A percentile compares a stretch with the other conserved stretches of the same genome.
Conservation (phyloP, 257 asterid species). For the Lycium ferocissimum region DNA sequence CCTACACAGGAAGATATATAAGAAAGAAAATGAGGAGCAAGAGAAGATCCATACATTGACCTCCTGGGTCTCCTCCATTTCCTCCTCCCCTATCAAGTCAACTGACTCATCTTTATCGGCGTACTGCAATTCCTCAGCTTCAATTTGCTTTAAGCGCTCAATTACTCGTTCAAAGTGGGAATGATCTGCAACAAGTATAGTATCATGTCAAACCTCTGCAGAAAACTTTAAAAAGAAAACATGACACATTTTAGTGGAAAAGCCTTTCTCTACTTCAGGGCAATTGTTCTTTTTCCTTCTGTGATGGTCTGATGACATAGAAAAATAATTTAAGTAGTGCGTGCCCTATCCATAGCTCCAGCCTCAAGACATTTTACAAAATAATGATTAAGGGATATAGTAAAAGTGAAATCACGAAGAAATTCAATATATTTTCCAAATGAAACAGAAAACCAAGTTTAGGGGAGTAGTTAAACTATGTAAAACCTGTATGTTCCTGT, state of each 20-base stretch:
- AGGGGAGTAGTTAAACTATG: not conserved
- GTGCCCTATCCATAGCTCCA: not conserved
- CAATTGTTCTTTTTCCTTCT: not conserved
- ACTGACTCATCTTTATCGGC: constrained; percentile 45
- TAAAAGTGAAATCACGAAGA: not conserved
- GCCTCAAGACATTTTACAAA: not conserved
- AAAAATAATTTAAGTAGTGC: not conserved
- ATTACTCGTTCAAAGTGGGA: constrained; percentile 63
- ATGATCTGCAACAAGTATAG: constrained; percentile 56
- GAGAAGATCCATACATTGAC: constrained; percentile 44
- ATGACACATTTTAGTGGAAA: not conserved
- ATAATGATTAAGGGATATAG: not conserved
- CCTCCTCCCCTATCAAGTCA: constrained; percentile 54
- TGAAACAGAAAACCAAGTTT: not conserved
- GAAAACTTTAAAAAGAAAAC: not conserved
- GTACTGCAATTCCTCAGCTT: constrained; percentile 55
- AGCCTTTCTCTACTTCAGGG: not conserved
- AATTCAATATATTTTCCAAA: not conserved
- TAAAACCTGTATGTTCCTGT: constrained; percentile 3
- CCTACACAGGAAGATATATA: not conserved
- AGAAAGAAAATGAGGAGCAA: constrained; percentile 20
- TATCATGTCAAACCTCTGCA: constrained; percentile 27
- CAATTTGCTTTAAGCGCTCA: constrained; percentile 55
- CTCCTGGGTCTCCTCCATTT: constrained; percentile 44
- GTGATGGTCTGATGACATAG: constrained; percentile 6